Evolutionary conservation across 208 protist species (phyloP), one percentile per base, ranked within the genome.

Genomic region (Spongospora subterranea): DNA sequence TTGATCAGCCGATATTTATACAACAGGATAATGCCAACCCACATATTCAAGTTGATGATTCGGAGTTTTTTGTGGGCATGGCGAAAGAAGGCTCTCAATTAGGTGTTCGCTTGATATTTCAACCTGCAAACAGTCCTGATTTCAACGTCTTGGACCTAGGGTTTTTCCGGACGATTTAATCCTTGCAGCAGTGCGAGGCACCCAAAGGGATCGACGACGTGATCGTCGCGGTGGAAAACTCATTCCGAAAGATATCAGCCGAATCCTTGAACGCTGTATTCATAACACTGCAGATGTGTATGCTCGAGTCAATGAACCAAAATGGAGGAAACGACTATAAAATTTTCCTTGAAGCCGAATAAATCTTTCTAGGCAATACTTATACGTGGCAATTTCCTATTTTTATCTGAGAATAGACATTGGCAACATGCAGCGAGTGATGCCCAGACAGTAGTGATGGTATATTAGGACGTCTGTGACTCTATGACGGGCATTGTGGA

Each of bases 21-120:
- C 71, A 39, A n/a, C 71, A 82, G 40, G 71, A 82, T 43, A 82
- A 82, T 82, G 71, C 71, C 17, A 35, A 43, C 17, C 71, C 71
- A 6, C 71, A 82, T 82, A 43, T 43, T 45, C n/a, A 82, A 43
- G 71, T 82, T 43, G 71, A 82, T n/a, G 71, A 82, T 43, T 6
- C 6, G 6, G 71, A 35, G n/a, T 35, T 82, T 35, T 35, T 6
- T 35, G 71, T 60, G 17, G 6, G 71, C 71, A 40, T 35, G 6
- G n/a, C 6, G 40, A 13, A 17, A 35, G 71, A 43, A 82, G 6
- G n/a, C 6, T 35, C 40, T 82, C n/a, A n/a, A n/a, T n/a, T n/a
- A 13, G 40, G 35, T 6, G 40, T 82, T n/a, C n/a, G 35, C n/a
- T 35, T 82, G n/a, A 6, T 6, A 20, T 82, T 35, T 35, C 71